Evolutionary conservation across 768 basidiomycete species (phyloP).

Genomic region (Gymnopilus dilepis): DNA sequence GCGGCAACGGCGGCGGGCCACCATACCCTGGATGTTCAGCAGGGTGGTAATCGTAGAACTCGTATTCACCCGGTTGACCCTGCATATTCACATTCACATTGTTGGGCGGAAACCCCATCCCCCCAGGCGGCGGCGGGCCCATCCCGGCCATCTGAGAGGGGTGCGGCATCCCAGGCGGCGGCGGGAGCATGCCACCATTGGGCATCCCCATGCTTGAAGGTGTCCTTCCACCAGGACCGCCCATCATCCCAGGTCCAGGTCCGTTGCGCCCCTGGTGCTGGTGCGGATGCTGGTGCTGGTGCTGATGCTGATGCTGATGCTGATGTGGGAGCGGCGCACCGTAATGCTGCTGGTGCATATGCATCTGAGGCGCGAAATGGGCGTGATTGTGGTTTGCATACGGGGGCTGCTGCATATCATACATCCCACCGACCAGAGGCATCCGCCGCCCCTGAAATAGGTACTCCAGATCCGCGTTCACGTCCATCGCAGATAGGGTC

Average conservation of each 20-base stretch:
- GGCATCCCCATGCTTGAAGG: conserved; percentile 21
- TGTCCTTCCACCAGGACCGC: conserved; percentile 11
- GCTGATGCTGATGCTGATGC: too few relatives aligned
- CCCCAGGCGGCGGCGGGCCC: conserved; percentile 22
- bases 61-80: conserved; percentile 14
- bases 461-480: conserved; percentile 58
- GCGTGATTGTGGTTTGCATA: too few relatives aligned
- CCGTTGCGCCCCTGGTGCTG: conserved; percentile 14
- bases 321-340: conserved; percentile 15
- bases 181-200: conserved; percentile 26
- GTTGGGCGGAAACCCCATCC: too few relatives aligned
- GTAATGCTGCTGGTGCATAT: conserved; percentile 20
- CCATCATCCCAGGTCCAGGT: conserved; percentile 5
- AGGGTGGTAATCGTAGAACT: conserved; percentile 27
- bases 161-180: conserved; percentile 8
- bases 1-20: conserved; percentile 6
- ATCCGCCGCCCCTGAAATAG: conserved; percentile 49
- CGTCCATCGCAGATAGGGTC: conserved; percentile 52
- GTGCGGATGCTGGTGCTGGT: too few relatives aligned
- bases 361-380: too few relatives aligned
- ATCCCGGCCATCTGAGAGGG: conserved; percentile 22
- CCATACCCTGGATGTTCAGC: conserved; percentile 10
- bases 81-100: too few relatives aligned
- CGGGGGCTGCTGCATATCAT: conserved; percentile 25
- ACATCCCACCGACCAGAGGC: conserved; percentile 12